A percentile compares a stretch with the other conserved stretches of the same genome.
Evolutionary conservation across 306 rosid species (phyloP).

Genomic region (Cucumis sativus): Cucumber_9930_V3 NC_026657.2:31851501-31852000

Average conservation of each 20-base stretch:
- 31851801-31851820: not conserved
- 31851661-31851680: conserved; percentile 68
- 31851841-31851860: not conserved
- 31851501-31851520: conserved; percentile 33
- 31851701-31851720: conserved; percentile 79
- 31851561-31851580: conserved; percentile 22
- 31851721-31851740: conserved; percentile 68
- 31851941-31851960: not conserved
- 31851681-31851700: conserved; percentile 64
- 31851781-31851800: not conserved
- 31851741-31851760: conserved; percentile 64
- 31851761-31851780: conserved; percentile 46
- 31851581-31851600: conserved; percentile 42
- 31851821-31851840: not conserved
- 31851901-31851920: not conserved
- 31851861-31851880: not conserved
- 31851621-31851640: conserved; percentile 70
- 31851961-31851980: not conserved
- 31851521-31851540: conserved; percentile 15
- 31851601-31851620: conserved; percentile 73
- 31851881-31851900: not conserved
- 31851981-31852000: not conserved
- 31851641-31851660: conserved; percentile 67
- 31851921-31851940: not conserved
- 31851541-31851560: conserved; percentile 15